A percentile compares a stretch with the other conserved stretches of the same genome.
Evolutionary conservation across 1,139 yeast genomes (phyloP).

Genomic region (Zygosaccharomyces pseudobailii): DNA sequence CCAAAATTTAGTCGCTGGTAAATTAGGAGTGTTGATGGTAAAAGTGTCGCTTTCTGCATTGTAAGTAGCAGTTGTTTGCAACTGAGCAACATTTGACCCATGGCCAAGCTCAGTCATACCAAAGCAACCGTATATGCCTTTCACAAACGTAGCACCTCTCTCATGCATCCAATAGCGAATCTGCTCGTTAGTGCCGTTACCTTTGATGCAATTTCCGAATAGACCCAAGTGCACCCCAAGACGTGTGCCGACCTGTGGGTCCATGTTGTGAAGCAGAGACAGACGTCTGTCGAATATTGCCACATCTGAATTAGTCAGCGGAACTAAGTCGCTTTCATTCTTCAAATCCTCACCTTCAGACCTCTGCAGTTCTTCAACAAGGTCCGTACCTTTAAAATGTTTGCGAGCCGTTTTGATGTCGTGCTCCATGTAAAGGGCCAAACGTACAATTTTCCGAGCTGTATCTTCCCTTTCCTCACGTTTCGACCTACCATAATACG

Average conservation of each 20-base stretch:
- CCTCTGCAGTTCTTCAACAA: slow-evolving; percentile 25
- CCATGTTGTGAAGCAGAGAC: slow-evolving; percentile 42
- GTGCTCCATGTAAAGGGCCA: slow-evolving; percentile 47
- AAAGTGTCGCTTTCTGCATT: slow-evolving; percentile 63
- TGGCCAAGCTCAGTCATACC: slow-evolving; percentile 94
- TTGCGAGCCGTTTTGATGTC: slow-evolving; percentile 35
- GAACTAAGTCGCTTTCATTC: slow-evolving; percentile 4
- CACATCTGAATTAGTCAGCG: slow-evolving; percentile 30
- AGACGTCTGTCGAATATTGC: slow-evolving; percentile 42
- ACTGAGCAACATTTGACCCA: slow-evolving; percentile 88
- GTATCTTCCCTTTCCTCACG: slow-evolving; percentile 49
- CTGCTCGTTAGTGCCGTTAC: slow-evolving; percentile 64
- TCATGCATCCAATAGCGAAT: slow-evolving; percentile 65
- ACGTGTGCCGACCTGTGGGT: slow-evolving; percentile 62
- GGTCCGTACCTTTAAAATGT: slow-evolving; percentile 22
- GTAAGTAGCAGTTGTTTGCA: slow-evolving; percentile 87
- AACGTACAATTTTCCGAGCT: slow-evolving; percentile 45
- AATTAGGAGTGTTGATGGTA: slow-evolving; percentile 76
- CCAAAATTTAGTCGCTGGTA: slow-evolving; percentile 97
- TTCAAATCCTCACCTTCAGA: slow-evolving; percentile 10
- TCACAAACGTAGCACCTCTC: slow-evolving; percentile 62
- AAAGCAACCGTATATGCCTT: slow-evolving; percentile 80
- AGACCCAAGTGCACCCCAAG: slow-evolving; percentile 69
- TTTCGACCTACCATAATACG: slow-evolving; percentile 51
- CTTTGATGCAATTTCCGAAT: slow-evolving; percentile 63